These are phyloP conservation scores for Spergularia marina DNA, from an alignment of 148 eudicot genomes.

Conservation along the genomic window DNA sequence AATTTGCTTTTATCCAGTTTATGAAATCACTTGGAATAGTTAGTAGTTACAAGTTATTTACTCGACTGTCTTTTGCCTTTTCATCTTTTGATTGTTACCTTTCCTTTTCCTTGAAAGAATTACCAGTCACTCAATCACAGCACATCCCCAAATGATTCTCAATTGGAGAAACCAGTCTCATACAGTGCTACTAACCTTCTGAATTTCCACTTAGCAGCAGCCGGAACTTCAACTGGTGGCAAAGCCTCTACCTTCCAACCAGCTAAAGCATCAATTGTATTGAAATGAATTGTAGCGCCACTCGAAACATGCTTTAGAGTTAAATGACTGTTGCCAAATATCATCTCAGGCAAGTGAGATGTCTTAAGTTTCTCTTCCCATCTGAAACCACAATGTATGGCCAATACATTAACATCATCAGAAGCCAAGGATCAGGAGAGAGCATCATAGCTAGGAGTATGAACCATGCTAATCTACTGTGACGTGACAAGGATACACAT, in stretches of 20 bases:
- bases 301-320: slow-evolving; percentile 65
- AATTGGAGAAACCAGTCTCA: not conserved
- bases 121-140: not conserved
- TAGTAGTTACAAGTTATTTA: not conserved
- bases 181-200: slow-evolving; percentile 49
- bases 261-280: slow-evolving; percentile 80
- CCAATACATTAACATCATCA: not conserved
- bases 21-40: not conserved
- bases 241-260: slow-evolving; percentile 88
- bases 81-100: not conserved
- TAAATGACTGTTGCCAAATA: slow-evolving; percentile 79
- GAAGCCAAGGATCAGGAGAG: not conserved
- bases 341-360: slow-evolving; percentile 90
- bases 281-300: slow-evolving; percentile 69
- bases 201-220: slow-evolving; percentile 92
- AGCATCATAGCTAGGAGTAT: not conserved
- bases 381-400: slow-evolving; percentile 37
- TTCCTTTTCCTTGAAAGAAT: not conserved
- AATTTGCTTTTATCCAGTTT: not conserved
- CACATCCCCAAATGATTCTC: not conserved
- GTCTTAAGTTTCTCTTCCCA: slow-evolving; percentile 95
- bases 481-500: not conserved
- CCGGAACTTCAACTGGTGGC: slow-evolving; percentile 97
- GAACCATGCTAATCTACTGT: not conserved
- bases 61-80: too few relatives aligned